Evolutionary conservation across 139 green algal genomes (phyloP).

Genomic region (Pleodorina starrii): DNA sequence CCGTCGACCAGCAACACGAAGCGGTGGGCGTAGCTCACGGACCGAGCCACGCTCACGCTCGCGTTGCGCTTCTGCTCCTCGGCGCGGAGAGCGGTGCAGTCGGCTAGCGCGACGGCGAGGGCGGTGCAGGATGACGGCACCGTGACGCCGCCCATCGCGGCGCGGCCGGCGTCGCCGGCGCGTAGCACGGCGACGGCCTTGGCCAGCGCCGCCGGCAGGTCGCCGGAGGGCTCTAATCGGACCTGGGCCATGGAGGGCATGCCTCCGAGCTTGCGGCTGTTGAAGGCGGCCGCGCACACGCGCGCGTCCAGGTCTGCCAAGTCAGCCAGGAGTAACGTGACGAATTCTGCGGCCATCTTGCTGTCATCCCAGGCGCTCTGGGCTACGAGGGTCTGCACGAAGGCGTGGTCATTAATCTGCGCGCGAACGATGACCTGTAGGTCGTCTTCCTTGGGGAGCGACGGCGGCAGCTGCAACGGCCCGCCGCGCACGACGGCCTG

Average conservation of each 20-base stretch:
- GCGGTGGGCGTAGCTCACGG: neutral
- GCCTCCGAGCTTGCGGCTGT: conserved; percentile 9
- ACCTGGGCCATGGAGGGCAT: neutral
- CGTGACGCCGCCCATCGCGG: neutral
- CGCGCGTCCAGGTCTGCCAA: neutral
- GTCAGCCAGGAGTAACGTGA: neutral
- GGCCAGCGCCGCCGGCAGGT: neutral
- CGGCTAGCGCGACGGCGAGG: neutral
- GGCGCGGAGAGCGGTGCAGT: neutral
- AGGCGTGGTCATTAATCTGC: neutral
- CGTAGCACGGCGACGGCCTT: conserved; percentile 11
- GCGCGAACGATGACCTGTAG: neutral
- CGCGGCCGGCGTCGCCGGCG: neutral
- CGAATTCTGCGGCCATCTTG: neutral
- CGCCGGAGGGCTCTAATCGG: neutral
- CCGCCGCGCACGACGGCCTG: neutral
- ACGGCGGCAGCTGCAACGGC: neutral
- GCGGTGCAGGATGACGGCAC: neutral
- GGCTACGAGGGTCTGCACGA: neutral
- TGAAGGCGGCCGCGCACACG: neutral
- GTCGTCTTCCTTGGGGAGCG: neutral
- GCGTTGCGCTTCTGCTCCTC: neutral
- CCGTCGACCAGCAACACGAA: neutral
- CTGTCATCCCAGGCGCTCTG: neutral
- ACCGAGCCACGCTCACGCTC: neutral